Base-by-base conservation (phyloP, 768 basidiomycete genomes). In the Leucosporidium yakuticum region DNA sequence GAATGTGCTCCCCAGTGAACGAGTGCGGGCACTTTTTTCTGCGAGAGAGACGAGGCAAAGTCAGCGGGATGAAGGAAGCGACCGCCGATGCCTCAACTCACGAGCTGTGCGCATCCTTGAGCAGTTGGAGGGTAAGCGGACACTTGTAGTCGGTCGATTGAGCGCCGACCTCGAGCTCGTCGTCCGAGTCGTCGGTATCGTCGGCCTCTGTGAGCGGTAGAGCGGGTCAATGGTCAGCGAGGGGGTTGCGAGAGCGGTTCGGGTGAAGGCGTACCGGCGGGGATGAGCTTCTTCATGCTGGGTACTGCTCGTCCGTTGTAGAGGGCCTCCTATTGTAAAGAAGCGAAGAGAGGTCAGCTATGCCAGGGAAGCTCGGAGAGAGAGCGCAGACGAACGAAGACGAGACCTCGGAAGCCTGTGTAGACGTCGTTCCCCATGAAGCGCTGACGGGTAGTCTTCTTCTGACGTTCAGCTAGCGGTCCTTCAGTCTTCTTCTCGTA, bases 131-230 rank as follows among this genome's bases (percentile, higher is more conserved):
- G 1, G 88, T 86, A 60, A 98, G 80, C 3, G 92, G 93, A 73
- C 92, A 95, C 64, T 85, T 87, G 81, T 87, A 91, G 74, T 86
- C 87, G 75, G 90, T 88, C 9, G 86, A 88, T 34, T 87, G 83
- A 31, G 91, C 92, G 62, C 94, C 94, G 60, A 95, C 81, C 78
- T 92, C 88, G 39, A 98, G 79, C 19, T 96, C 94, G 62, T 92
- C 89, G 39, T 94, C 93, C 61, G 87, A 86, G 65, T 89, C 89
- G 63, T 88, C 89, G 36, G 83, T 86, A 69, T 91, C 90, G 15
- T 85, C 89, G 51, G 84, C 82, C 83, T 92, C 91, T 92, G 77
- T n/a, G 63, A 20, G 36, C 23, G 25, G 8, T 0, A 47, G n/a
- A 34, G 14, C 20, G 4, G 56, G 11, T 4, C 29, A 29, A 49